These are phyloP conservation scores for Globisporangium cylindrosporum DNA, from an alignment of 352 stramenopile genomes.

Conservation along the genomic window DNA sequence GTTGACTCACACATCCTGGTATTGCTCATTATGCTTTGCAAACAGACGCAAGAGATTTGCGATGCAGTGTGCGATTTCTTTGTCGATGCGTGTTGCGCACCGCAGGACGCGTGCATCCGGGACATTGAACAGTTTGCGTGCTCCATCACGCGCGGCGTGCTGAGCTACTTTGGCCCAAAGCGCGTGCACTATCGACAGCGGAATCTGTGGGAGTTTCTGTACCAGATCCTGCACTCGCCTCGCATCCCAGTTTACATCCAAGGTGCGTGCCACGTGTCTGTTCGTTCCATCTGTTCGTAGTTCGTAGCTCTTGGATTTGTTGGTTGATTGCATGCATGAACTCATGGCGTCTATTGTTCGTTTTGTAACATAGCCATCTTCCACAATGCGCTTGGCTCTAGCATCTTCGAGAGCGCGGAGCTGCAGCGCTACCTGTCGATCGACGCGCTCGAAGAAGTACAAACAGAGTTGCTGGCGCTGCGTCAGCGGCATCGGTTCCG, in stretches of 20 bases:
- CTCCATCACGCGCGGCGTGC: constrained; percentile 40
- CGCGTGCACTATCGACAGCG: constrained; percentile 45
- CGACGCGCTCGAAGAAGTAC: constrained; percentile 28
- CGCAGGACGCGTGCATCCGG: constrained; percentile 33
- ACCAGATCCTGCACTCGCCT: constrained; percentile 63
- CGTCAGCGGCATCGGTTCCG: constrained; percentile 62
- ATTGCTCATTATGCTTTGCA: too few relatives aligned
- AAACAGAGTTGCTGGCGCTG: constrained; percentile 29
- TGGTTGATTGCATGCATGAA: not conserved
- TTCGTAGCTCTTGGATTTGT: not conserved
- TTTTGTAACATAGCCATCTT: constrained; percentile 27
- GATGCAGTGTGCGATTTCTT: constrained; percentile 66
- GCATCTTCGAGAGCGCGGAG: constrained; percentile 18
- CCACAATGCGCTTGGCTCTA: constrained; percentile 18
- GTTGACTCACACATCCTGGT: not conserved
- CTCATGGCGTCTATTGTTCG: not conserved
- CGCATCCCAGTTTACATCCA: constrained; percentile 41
- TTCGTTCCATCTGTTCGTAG: not conserved
- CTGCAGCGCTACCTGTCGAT: constrained; percentile 14
- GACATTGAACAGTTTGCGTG: constrained; percentile 32
- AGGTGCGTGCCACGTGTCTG: constrained; percentile 21
- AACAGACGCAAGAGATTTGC: constrained; percentile 58
- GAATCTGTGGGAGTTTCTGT: constrained; percentile 69
- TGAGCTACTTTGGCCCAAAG: constrained; percentile 50
- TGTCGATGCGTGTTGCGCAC: constrained; percentile 38